Base-by-base conservation (phyloP, 768 basidiomycete genomes). In the Amanita exitialis region DNA sequence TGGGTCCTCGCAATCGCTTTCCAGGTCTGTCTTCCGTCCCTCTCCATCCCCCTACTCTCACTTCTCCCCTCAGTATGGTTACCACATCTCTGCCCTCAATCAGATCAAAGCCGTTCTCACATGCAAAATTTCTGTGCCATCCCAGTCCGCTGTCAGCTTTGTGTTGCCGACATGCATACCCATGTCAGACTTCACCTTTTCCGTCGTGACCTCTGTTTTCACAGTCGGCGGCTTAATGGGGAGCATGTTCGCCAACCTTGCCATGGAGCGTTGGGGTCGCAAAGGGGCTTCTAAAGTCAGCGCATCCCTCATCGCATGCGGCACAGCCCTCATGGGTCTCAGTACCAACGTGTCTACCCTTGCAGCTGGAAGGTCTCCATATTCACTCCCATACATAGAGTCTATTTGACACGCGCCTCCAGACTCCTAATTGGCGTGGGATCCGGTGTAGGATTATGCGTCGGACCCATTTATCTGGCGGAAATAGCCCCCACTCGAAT, bases 51-150 rank as follows among this genome's bases (percentile, higher is more conserved):
- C 44, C 20, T 30, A 2, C 41, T 47, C 3, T 34, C 27, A 25
- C 47, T 46, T 9, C n/a, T 18, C 3, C 1, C 16, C 44, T 44
- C 28, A 89, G 78, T 90, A 90, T 68, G 93, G 92, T n/a, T 96
- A 87, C 65, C 90, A 95, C 64, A 89, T 92, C 37, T 88, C 91
- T 1, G 84, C 84, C 13, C 77, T 97, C 53, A 97, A 97, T 64
- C 91, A 93, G 62, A 82, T 94, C 21, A 82, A 90, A 61, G 77
- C 76, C 4, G 80, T 84, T 38, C 62, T 93, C 51, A 90, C 86
- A 3, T 95, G 91, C 69, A 75, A 76, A 46, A 58, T 56, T 27
- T 50, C 57, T 6, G 56, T 64, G 28, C 58, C 62, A 42, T 27
- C 58, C 41, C 53, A 57, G 28, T 49, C 61, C 50, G 42, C 64